Evolutionary conservation across 1,284 basidiomycete genomes (phyloP).

Genomic region (Cystobasidium slooffiae): DNA sequence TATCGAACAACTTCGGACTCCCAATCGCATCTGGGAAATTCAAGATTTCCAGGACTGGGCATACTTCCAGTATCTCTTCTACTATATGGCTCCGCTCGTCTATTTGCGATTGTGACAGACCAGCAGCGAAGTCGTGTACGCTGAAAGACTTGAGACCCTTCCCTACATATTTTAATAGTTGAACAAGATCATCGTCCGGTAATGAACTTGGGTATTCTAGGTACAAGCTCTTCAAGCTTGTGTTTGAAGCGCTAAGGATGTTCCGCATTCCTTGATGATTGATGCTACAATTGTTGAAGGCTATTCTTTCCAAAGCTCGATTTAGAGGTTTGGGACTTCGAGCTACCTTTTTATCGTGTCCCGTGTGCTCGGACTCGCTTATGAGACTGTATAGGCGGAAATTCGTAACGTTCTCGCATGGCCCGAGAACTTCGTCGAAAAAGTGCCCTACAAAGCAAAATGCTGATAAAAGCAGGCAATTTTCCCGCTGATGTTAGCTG

Average conservation of each 20-base stretch:
- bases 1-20: not conserved
- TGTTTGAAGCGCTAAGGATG: slow-evolving; percentile 8
- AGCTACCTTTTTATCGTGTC: not conserved
- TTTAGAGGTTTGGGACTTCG: not conserved
- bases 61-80: not conserved
- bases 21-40: slow-evolving; percentile 21
- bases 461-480: not conserved
- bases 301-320: slow-evolving; percentile 1
- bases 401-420: not conserved
- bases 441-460: slow-evolving; percentile 20
- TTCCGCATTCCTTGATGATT: not conserved
- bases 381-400: slow-evolving; percentile 13
- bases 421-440: slow-evolving; percentile 17
- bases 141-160: not conserved
- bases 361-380: not conserved
- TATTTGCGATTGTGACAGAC: not conserved
- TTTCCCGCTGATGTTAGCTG: too few relatives aligned
- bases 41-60: slow-evolving; percentile 15
- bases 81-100: slow-evolving; percentile 2
- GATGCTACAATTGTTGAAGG: slow-evolving; percentile 22
- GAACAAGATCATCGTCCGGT: slow-evolving; percentile 8
- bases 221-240: slow-evolving; percentile 8
- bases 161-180: slow-evolving; percentile 1
- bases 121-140: slow-evolving; percentile 6
- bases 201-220: slow-evolving; percentile 16